Percentiles rank a stretch among this genome's conserved stretches.
Evolutionary conservation across 371 early-diverging fungal species (phyloP).

Genomic region (Syncephalastrum racemosum): DNA sequence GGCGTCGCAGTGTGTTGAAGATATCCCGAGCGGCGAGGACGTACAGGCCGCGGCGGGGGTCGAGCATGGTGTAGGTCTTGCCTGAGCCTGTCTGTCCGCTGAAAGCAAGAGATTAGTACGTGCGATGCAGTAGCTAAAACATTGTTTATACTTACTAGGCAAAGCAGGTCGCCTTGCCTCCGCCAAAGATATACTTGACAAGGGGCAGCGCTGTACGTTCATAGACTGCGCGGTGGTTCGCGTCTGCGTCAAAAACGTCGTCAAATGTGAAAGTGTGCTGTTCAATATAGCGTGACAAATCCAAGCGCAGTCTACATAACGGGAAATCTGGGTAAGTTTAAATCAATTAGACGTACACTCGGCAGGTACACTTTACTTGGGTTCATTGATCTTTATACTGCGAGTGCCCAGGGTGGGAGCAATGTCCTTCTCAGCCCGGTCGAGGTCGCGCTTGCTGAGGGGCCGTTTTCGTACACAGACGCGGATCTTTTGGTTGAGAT

Average conservation of each 20-base stretch:
- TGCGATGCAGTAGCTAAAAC: not conserved
- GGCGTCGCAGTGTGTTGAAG: constrained; percentile 71
- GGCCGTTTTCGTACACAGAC: constrained; percentile 97
- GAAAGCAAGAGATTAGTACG: constrained; percentile 3
- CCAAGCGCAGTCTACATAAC: constrained; percentile 74
- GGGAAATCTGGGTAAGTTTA: not conserved
- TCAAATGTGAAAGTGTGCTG: constrained; percentile 96
- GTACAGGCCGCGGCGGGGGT: constrained; percentile 82
- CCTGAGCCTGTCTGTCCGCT: constrained; percentile 97
- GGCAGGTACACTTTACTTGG: constrained; percentile 56
- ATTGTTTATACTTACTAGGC: constrained; percentile 85
- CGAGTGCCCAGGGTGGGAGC: constrained; percentile 63
- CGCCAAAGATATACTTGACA: constrained; percentile 91
- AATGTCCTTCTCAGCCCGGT: constrained; percentile 83
- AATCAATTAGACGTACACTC: not conserved
- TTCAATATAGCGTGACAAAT: constrained; percentile 93
- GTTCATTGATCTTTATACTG: constrained; percentile 84
- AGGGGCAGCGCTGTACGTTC: constrained; percentile 89
- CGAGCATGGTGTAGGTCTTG: constrained; percentile 99
- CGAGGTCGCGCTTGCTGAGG: constrained; percentile 79
- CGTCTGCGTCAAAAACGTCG: constrained; percentile 88
- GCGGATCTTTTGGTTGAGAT: constrained; percentile 80
- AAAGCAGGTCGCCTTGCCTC: constrained; percentile 98
- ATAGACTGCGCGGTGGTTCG: constrained; percentile 85
- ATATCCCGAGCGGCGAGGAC: constrained; percentile 92